Evolutionary conservation across 768 basidiomycete genomes (phyloP), one percentile per base, ranked within the genome.

Genomic region (Sarcodon aspratus): DNA sequence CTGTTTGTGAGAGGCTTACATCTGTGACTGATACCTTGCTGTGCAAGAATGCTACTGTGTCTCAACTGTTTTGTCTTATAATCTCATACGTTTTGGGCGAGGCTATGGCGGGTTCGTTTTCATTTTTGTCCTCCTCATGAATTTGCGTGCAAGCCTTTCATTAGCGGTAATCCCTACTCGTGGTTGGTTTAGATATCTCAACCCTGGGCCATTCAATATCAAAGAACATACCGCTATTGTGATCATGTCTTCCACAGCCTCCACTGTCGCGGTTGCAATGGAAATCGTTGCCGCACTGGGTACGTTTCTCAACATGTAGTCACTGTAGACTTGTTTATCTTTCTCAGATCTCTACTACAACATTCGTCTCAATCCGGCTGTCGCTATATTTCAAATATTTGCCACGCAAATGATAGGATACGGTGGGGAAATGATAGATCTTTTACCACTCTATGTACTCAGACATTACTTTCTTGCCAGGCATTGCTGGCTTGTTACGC

Each of bases 161-260:
- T 27, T 46, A 62, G 54, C 58, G 50, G 1, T 78, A 65, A 57
- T 75, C 9, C 75, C 75, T n/a, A 62, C 62, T 38, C 55, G 57
- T 31, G 73, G 75, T 8, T 59, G 55, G 52, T 80, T 74, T 73
- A 60, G 72, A n/a, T 78, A 74, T 57, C 61, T 80, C 46, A 80
- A 80, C 56, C 79, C 78, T 3, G 77, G 79, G 0, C 75, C 76
- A 17, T 81, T 81, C 66, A 81, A 79, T 68, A 67, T 62, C 59
- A 76, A 76, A 52, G 79, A 82, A 55, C 79, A 82, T 54, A 76
- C 79, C 7, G 73, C 73, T 12, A 80, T 82, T 45, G 78, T 77
- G 3, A 78, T 80, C 35, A 76, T 81, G 59, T 62, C 79, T 1
- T 73, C 76, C 15, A 80, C 79, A 0, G 79, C 79, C 2, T 74